These are phyloP conservation scores for Phlegmacium glaucopus DNA, from an alignment of 768 basidiomycete species.

Conservation along the genomic window DNA sequence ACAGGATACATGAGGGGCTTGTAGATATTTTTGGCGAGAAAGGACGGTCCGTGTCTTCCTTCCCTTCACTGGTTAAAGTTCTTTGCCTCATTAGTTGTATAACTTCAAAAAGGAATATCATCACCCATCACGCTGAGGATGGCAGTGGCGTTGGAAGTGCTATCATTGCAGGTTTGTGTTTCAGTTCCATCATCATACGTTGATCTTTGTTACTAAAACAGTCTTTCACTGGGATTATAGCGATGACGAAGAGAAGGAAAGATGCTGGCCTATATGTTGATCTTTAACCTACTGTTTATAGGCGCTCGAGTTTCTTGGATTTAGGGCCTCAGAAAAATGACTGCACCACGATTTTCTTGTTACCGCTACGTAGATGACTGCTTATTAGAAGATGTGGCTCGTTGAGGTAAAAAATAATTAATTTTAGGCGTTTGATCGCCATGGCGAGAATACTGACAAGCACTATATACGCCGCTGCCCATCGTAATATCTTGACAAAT, in stretches of 20 bases:
- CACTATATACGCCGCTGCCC: no score
- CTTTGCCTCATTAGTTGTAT: neutral
- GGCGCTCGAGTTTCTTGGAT: neutral
- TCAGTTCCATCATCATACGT: neutral
- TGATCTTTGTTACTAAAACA: neutral
- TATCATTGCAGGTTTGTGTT: slow-evolving; percentile 73
- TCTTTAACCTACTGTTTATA: slow-evolving; percentile 8
- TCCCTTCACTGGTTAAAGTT: neutral
- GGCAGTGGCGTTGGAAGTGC: slow-evolving; percentile 95
- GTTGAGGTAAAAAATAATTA: no score
- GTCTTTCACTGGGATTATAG: slow-evolving; percentile 24
- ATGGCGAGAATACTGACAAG: no score
- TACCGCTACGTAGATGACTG: no score
- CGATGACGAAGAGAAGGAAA: slow-evolving; percentile 57
- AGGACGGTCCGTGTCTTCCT: slow-evolving; percentile 63
- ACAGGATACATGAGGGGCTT: slow-evolving; percentile 89
- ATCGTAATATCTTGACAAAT: no score
- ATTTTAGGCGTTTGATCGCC: no score
- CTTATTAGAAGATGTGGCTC: no score
- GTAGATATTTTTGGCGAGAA: slow-evolving; percentile 96
- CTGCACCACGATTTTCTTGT: no score
- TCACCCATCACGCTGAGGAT: slow-evolving; percentile 84
- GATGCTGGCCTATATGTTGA: slow-evolving; percentile 19
- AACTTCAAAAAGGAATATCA: slow-evolving; percentile 48
- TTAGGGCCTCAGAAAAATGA: neutral